These are phyloP conservation scores for Batkoa obscura DNA, from an alignment of 371 early-diverging fungal species.

Conservation along the genomic window DNA sequence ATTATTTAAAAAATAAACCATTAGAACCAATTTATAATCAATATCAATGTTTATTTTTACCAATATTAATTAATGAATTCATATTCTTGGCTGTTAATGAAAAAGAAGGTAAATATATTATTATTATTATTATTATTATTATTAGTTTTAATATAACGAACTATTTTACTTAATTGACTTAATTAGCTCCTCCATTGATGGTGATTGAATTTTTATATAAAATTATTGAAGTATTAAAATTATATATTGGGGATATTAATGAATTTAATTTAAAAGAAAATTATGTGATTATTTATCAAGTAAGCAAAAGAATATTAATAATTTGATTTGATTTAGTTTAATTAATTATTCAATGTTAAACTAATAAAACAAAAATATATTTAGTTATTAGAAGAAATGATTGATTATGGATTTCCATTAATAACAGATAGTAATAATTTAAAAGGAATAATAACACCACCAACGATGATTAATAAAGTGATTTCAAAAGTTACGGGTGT, in stretches of 20 bases:
- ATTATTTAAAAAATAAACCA: too few species aligned
- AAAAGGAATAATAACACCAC: conserved; percentile 70
- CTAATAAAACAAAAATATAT: too few species aligned
- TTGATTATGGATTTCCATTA: conserved; percentile 72
- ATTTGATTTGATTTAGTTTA: not conserved
- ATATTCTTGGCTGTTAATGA: too few species aligned
- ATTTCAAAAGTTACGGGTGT: conserved; percentile 72
- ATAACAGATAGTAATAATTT: conserved; percentile 74
- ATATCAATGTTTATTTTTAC: too few species aligned
- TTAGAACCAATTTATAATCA: too few species aligned
- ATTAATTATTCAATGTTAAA: too few species aligned
- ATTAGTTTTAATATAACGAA: too few species aligned
- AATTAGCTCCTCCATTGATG: conserved; percentile 57
- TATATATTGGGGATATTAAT: conserved; percentile 64
- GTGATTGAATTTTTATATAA: conserved; percentile 74
- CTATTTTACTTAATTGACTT: too few species aligned
- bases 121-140: too few species aligned
- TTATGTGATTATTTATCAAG: conserved; percentile 81
- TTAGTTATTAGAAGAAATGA: conserved; percentile 74
- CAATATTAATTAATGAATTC: too few species aligned
- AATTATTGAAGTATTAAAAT: conserved; percentile 50
- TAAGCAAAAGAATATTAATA: conserved; percentile 8
- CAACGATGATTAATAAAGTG: conserved; percentile 63
- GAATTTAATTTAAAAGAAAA: conserved; percentile 73
- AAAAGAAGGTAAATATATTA: too few species aligned